Conservation (phyloP, 2,329 filamentous ascomycete genomes). For the Pezicula radicicola region DNA sequence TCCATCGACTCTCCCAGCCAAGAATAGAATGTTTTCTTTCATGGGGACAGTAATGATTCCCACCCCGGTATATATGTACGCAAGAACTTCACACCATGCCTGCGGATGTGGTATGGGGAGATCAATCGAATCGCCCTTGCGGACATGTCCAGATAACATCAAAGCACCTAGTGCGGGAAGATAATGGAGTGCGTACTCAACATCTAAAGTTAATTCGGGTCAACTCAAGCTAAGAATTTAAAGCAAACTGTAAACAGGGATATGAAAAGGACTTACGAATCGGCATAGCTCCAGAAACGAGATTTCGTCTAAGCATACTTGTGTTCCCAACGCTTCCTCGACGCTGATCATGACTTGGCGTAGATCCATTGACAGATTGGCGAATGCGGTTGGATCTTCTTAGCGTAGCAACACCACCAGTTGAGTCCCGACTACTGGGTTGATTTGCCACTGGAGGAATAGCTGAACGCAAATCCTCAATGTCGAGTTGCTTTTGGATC, state of each 20-base stretch:
- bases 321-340: constrained; percentile 1
- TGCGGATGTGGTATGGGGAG: constrained; percentile 55
- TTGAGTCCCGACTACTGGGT: background rate
- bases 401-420: background rate
- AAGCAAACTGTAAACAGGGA: constrained; percentile 6
- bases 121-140: constrained; percentile 51
- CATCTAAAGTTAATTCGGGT: constrained; percentile 33
- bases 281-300: constrained; percentile 33
- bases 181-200: constrained; percentile 42
- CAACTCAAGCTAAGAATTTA: constrained; percentile 4
- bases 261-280: constrained; percentile 38
- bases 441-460: constrained; percentile 30
- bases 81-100: constrained; percentile 53
- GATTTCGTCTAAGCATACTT: background rate
- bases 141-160: constrained; percentile 50
- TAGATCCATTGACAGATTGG: constrained; percentile 7
- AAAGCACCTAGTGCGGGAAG: constrained; percentile 53
- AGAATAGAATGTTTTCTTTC: constrained; percentile 49
- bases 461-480: constrained; percentile 43
- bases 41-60: constrained; percentile 43
- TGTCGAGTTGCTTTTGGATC: constrained; percentile 47
- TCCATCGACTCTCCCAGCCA: constrained; percentile 44
- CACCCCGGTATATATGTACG: constrained; percentile 51
- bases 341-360: background rate
- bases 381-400: constrained; percentile 17